Evolutionary conservation across 2,329 filamentous ascomycete species (phyloP).

Genomic region (Hymenoscyphus repandus): DNA sequence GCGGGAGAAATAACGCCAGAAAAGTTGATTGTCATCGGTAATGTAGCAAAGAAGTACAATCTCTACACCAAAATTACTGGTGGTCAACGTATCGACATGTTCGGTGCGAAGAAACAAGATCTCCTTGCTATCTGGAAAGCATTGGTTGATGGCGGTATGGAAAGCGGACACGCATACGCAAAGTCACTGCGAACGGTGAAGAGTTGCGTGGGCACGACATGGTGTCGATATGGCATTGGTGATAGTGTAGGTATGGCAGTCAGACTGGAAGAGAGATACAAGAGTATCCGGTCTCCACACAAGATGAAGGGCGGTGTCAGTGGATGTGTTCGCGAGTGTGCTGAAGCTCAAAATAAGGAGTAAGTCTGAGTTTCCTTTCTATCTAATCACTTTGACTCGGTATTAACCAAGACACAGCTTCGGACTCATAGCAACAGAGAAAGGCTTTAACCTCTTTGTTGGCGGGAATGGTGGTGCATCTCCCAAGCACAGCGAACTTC

Average conservation of each 20-base stretch:
- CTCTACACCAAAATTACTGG: constrained; percentile 92
- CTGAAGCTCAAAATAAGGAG: constrained; percentile 91
- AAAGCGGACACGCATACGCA: constrained; percentile 85
- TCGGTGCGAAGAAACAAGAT: constrained; percentile 84
- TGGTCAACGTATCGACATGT: constrained; percentile 88
- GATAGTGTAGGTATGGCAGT: constrained; percentile 91
- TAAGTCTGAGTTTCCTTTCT: constrained; percentile 35
- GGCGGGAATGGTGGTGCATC: constrained; percentile 86
- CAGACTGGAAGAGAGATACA: constrained; percentile 82
- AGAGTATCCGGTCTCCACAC: constrained; percentile 82
- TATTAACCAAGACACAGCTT: constrained; percentile 47
- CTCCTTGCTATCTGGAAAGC: constrained; percentile 75
- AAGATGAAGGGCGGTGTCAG: constrained; percentile 90
- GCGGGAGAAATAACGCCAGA: constrained; percentile 86
- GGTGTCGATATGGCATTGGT: constrained; percentile 84
- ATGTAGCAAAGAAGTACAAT: constrained; percentile 76
- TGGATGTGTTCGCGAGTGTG: constrained; percentile 88
- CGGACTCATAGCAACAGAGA: constrained; percentile 85
- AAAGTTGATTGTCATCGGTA: constrained; percentile 76
- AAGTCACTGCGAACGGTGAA: constrained; percentile 87
- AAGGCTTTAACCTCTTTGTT: constrained; percentile 90
- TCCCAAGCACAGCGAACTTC: constrained; percentile 73
- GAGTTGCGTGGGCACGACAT: constrained; percentile 85
- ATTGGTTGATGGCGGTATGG: constrained; percentile 79
- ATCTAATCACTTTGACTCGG: constrained; percentile 4